Evolutionary conservation across 768 basidiomycete species (phyloP), one percentile per base, ranked within the genome.

Genomic region (Amanita exitialis): DNA sequence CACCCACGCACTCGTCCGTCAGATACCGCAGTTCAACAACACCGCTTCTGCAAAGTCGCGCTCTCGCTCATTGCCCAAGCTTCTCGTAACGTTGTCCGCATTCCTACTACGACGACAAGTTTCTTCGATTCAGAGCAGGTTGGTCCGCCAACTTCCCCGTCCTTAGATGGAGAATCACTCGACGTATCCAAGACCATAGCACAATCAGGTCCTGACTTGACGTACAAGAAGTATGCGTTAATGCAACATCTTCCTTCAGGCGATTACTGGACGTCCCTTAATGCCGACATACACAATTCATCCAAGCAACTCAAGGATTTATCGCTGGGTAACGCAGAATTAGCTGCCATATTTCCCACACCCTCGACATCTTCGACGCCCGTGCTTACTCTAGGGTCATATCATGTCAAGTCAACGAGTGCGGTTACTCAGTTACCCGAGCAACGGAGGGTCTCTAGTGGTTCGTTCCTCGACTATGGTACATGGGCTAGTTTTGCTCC

Each of bases 391-490:
- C 69, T 90, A 18, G 80, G 70, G n/a, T 73, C 79, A 13, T 85
- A 84, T 49, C 69, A 72, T 46, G 64, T 70, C 35, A 66, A 74
- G 3, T 60, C 68, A 39, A 10, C 25, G 4, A 61, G 66, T 49
- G 62, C 68, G 51, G 70, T 69, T 57, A 65, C 69, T 56, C 67
- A 70, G 34, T 63, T 73, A 20, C 74, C 76, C 1, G 63, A 71
- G 0, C 69, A 79, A 13, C 78, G 84, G 38, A 72, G 72, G 21
- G 64, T 89, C 34, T 75, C 78, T 39, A 73, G 79, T 23, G 86
- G 85, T 48, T 64, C 72, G 0, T 90, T 90, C 61, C 69, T 92
- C 6, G 85, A 92, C 63, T 91, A 91, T 59, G 90, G 89, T 0
- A 72, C 74, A 10, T 84, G 73, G 58, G 66, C 86, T 6, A 83